Evolutionary conservation across 1,284 basidiomycete species (phyloP).

Genomic region (Ceratobasidium papillatum): DNA sequence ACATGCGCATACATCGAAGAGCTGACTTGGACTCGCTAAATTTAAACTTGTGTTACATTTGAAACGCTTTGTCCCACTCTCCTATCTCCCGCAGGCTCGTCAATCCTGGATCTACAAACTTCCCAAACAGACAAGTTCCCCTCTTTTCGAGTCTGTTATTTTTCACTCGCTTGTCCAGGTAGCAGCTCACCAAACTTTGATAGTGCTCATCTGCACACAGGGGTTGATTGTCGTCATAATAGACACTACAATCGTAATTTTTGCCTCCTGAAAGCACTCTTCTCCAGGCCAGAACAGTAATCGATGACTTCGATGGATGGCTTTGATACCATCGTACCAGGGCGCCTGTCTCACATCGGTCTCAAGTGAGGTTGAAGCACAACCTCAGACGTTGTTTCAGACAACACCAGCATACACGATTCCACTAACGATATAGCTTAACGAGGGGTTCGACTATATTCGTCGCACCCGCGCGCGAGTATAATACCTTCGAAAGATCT

Average conservation of each 20-base stretch:
- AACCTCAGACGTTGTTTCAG: not conserved
- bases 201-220: not conserved
- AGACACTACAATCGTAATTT: not conserved
- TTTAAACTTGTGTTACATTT: not conserved
- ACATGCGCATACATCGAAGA: too few species aligned
- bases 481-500: too few species aligned
- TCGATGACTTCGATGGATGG: not conserved
- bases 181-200: not conserved
- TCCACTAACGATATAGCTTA: too few species aligned
- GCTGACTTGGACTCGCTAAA: too few species aligned
- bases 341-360: not conserved
- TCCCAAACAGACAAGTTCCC: not conserved
- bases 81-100: not conserved
- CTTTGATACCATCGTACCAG: not conserved
- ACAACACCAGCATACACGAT: too few species aligned
- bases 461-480: not conserved
- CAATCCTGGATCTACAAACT: not conserved
- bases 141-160: not conserved
- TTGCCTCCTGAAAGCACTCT: not conserved
- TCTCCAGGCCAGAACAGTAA: not conserved
- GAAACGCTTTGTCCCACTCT: not conserved
- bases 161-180: not conserved
- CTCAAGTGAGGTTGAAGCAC: slow-evolving; percentile 2
- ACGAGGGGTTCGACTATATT: not conserved
- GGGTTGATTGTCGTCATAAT: not conserved